These are phyloP conservation scores for Diplodia sapinea DNA, from an alignment of 2,329 filamentous ascomycete species.

Conservation along the genomic window DNA sequence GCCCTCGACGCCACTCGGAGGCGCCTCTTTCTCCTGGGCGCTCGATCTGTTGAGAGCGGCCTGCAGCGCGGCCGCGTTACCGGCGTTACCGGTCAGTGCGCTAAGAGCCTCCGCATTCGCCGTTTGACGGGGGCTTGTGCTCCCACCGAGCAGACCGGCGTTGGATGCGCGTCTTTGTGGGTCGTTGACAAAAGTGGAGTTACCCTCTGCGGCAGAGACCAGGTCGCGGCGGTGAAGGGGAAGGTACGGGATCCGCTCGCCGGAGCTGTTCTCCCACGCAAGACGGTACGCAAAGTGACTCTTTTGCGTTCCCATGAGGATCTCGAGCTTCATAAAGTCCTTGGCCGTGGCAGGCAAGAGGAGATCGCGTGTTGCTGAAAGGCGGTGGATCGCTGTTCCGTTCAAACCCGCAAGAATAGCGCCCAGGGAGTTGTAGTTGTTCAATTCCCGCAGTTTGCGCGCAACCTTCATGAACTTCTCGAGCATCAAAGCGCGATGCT, in stretches of 20 bases:
- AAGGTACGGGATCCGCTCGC: slow-evolving; percentile 90
- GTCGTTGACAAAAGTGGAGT: slow-evolving; percentile 79
- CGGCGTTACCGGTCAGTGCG: slow-evolving; percentile 18
- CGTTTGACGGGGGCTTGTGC: slow-evolving; percentile 29
- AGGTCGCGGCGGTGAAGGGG: slow-evolving; percentile 88
- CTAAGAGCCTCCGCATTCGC: slow-evolving; percentile 15
- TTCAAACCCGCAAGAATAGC: slow-evolving; percentile 93
- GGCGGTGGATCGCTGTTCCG: slow-evolving; percentile 81
- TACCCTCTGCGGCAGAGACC: slow-evolving; percentile 90
- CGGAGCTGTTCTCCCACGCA: slow-evolving; percentile 93
- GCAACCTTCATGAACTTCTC: slow-evolving; percentile 97
- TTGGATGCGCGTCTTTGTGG: slow-evolving; percentile 34
- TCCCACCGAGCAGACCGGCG: slow-evolving; percentile 5
- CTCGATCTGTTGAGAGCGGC: slow-evolving; percentile 41
- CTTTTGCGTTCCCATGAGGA: slow-evolving; percentile 92
- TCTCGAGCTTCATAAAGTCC: slow-evolving; percentile 83
- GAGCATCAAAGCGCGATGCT: slow-evolving; percentile 87
- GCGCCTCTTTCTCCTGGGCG: slow-evolving; percentile 51
- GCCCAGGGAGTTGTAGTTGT: slow-evolving; percentile 97
- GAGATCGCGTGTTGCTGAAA: slow-evolving; percentile 78
- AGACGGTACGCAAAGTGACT: slow-evolving; percentile 95
- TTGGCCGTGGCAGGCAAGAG: slow-evolving; percentile 75
- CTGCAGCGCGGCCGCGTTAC: slow-evolving; percentile 20
- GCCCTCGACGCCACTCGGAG: slow-evolving; percentile 44
- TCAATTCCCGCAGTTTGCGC: slow-evolving; percentile 79